phyloP scores from a whole-genome alignment of 306 rosid species.

The Trichosanthes cucumerina region DNA sequence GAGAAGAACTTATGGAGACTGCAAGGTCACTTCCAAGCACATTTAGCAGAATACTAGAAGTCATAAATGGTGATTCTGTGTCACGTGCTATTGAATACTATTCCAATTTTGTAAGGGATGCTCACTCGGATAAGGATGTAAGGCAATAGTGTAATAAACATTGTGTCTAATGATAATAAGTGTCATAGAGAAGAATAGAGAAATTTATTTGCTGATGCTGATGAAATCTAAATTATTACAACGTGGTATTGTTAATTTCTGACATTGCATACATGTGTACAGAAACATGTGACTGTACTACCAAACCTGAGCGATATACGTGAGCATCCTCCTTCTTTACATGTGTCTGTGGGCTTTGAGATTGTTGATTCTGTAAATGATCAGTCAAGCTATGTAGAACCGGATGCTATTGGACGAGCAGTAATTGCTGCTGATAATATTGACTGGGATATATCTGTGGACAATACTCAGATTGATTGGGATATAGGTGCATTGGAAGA shows the following conservation, averaged over 20 bases:
- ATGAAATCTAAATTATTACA: neutral
- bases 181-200: slow-evolving; percentile 3
- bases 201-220: neutral
- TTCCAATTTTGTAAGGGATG: slow-evolving; percentile 71
- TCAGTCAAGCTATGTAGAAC: slow-evolving; percentile 35
- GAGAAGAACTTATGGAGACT: slow-evolving; percentile 75
- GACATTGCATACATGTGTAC: slow-evolving; percentile 22
- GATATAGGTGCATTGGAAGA: slow-evolving; percentile 76
- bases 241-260: neutral
- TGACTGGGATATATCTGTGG: slow-evolving; percentile 88
- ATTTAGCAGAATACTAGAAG: slow-evolving; percentile 60
- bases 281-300: slow-evolving; percentile 42
- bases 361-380: slow-evolving; percentile 29
- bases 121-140: slow-evolving; percentile 76
- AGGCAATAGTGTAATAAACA: slow-evolving; percentile 21
- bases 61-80: slow-evolving; percentile 48
- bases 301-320: slow-evolving; percentile 44
- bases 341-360: slow-evolving; percentile 59
- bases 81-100: slow-evolving; percentile 71
- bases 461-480: slow-evolving; percentile 80
- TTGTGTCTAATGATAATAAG: slow-evolving; percentile 10
- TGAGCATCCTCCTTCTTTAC: slow-evolving; percentile 63
- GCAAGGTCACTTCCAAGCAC: slow-evolving; percentile 80
- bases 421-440: slow-evolving; percentile 43
- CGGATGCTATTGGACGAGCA: slow-evolving; percentile 16